Conservation (phyloP, 2,329 filamentous ascomycete species). For the Epichloe scottii region DNA sequence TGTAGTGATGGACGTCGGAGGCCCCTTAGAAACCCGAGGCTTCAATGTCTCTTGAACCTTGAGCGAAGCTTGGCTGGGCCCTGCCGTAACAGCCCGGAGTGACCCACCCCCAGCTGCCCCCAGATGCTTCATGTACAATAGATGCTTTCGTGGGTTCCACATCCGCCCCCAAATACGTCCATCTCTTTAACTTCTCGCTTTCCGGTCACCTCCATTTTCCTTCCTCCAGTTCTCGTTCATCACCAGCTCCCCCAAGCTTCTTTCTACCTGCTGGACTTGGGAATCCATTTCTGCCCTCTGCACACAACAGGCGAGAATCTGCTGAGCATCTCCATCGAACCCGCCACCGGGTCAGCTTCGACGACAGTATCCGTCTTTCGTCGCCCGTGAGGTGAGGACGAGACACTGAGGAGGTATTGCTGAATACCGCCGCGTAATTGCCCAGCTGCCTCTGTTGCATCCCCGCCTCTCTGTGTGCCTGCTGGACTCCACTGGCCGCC, state of each 20-base stretch:
- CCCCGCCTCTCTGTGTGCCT: not conserved
- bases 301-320: not conserved
- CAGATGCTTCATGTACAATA: not conserved
- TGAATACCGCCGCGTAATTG: not conserved
- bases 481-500: not conserved
- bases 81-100: too few relatives aligned
- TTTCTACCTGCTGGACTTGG: too few relatives aligned
- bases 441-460: not conserved
- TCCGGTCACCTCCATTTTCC: not conserved
- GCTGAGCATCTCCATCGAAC: not conserved
- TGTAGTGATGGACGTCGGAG: too few relatives aligned
- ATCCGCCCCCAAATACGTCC: not conserved
- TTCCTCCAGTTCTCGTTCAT: not conserved
- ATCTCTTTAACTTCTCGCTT: not conserved
- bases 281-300: not conserved
- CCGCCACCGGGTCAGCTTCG: not conserved
- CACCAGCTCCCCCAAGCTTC: not conserved
- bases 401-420: not conserved
- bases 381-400: not conserved
- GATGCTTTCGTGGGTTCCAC: not conserved
- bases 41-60: too few relatives aligned
- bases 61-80: too few relatives aligned
- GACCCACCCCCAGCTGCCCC: not conserved
- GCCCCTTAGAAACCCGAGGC: too few relatives aligned
- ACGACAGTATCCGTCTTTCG: not conserved